A percentile compares a stretch with the other conserved stretches of the same genome.
Conservation (phyloP, 108 stramenopile species). For the Nitzschia sp. region DNA sequence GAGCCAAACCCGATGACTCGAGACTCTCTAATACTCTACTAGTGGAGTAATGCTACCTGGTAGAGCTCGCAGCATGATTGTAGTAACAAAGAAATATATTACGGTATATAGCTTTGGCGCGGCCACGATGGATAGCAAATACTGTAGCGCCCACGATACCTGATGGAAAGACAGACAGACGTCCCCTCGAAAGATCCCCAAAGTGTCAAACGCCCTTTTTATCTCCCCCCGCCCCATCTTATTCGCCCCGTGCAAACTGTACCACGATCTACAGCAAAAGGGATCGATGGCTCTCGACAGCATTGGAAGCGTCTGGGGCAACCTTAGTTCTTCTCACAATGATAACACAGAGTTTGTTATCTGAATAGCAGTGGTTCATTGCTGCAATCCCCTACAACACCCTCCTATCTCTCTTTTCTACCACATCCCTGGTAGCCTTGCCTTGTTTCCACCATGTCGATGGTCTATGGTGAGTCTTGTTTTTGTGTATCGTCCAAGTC, state of each 20-base stretch:
- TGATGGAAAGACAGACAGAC: too few species aligned
- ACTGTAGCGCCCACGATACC: too few species aligned
- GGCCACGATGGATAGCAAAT: too few species aligned
- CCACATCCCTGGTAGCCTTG: not conserved
- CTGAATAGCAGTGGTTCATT: too few species aligned
- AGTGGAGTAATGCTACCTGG: not conserved
- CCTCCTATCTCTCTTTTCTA: not conserved
- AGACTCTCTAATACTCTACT: too few species aligned
- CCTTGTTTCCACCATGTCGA: constrained; percentile 28
- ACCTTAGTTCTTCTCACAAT: constrained; percentile 1
- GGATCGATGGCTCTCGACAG: not conserved
- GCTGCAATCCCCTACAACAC: not conserved
- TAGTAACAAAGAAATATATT: too few species aligned
- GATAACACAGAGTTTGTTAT: not conserved
- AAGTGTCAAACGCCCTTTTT: not conserved
- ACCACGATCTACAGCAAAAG: not conserved
- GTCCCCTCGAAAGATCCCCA: too few species aligned
- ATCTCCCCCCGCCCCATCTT: not conserved
- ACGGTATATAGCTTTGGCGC: too few species aligned
- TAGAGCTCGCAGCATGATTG: too few species aligned
- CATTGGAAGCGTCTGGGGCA: too few species aligned
- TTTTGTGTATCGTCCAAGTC: too few species aligned
- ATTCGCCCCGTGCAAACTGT: not conserved
- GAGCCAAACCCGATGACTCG: too few species aligned
- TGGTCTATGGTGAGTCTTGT: constrained; percentile 38